Evolutionary conservation across 1,284 basidiomycete genomes (phyloP), one percentile per base, ranked within the genome.

Genomic region (Rhizoctonia solani): DNA sequence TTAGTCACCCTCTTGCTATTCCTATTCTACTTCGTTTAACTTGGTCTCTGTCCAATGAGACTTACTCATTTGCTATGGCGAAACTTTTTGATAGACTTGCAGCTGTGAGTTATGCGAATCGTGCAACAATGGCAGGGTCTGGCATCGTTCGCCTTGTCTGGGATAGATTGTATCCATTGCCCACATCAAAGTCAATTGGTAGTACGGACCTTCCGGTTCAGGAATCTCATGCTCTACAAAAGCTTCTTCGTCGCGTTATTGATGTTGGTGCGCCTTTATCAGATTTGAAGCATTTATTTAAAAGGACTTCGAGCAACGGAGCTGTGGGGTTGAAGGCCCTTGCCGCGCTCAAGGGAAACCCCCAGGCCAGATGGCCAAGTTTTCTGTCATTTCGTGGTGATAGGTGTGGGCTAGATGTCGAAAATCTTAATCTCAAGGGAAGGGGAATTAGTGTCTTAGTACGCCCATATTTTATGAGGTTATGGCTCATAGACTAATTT

Each of bases 181-280:
- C 71, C 46, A 58, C 67, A 19, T 63, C 52, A 37, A 37, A 39
- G 16, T 37, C 34, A 9, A 27, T 19, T 9, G 3, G 2, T 8
- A 9, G 37, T 63, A 16, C 8, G 23, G n/a, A 29, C 16, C 32
- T 71, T 23, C 34, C 69, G 5, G 61, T 54, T 21, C 46, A 54
- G 14, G 66, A 70, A 37, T 66, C 49, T 3, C 21, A 30, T 16
- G 74, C 85, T 1, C 75, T 87, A 34, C 82, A 83, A 72, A 88
- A 85, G 73, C 77, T 91, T 0, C 74, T 90, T 27, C 80, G 84
- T 55, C 80, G 83, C 13, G 74, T 92, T 25, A 76, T 90, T 21
- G 89, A 92, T 69, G 84, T 91, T 77, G 88, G 90, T 1, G 82
- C 85, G 0, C 84, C 82, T 1, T 85, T 86, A 0, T 76, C 79